Percentiles rank a stretch among this genome's conserved stretches.
phyloP scores from a whole-genome alignment of 2,329 filamentous ascomycete species.

The Trichoderma afroharzianum region DNA sequence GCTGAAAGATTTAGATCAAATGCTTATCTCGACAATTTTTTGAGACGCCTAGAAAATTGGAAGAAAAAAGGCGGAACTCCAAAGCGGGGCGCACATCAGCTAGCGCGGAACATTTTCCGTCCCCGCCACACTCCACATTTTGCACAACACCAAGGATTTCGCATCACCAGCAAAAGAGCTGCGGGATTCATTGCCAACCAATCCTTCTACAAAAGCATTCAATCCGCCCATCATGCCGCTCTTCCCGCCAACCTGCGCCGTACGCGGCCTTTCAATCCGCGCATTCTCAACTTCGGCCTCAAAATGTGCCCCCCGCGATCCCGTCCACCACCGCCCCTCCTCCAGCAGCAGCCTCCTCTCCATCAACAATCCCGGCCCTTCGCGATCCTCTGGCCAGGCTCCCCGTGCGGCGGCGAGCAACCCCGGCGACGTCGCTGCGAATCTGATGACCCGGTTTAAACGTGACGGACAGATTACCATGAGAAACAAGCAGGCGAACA shows the following conservation, averaged over 20 bases:
- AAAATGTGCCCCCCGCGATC: constrained; percentile 25
- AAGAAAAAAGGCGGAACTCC: not conserved
- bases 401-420: constrained; percentile 3
- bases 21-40: not conserved
- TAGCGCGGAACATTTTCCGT: constrained; percentile 11
- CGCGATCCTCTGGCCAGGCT: not conserved
- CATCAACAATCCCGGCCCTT: constrained; percentile 17
- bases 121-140: constrained; percentile 12
- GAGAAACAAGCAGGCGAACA: constrained; percentile 31
- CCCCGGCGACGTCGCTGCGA: constrained; percentile 27
- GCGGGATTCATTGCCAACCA: not conserved
- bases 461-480: constrained; percentile 21
- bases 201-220: not conserved
- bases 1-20: not conserved
- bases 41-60: not conserved
- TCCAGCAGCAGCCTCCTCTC: constrained; percentile 25
- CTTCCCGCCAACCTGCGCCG: constrained; percentile 31
- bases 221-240: constrained; percentile 36
- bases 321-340: constrained; percentile 19
- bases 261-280: constrained; percentile 25
- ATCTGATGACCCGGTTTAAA: constrained; percentile 29
- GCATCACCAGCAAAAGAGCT: not conserved
- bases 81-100: not conserved
- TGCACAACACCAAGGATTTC: constrained; percentile 13
- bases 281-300: constrained; percentile 31